Evolutionary conservation across 2,329 filamentous ascomycete genomes (phyloP), one percentile per base, ranked within the genome.

Genomic region (Thelonectria blattea): DNA sequence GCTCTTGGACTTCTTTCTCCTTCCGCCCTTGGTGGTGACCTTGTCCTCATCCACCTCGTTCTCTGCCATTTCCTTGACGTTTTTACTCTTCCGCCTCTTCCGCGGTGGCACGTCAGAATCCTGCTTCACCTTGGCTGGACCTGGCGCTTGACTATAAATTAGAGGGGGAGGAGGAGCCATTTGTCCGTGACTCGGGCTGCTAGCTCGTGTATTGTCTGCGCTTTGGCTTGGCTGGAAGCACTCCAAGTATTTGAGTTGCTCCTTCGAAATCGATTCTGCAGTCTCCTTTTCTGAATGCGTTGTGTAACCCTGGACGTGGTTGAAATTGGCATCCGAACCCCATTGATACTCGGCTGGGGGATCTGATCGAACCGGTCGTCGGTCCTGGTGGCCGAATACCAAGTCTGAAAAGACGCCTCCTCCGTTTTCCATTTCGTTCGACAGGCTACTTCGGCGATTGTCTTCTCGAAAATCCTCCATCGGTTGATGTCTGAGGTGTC

Each of bases 311-410:
- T 85, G 84, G 6, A 80, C 72, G 20, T 76, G 74, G 62, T 78
- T 81, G 71, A 92, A 92, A 58, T 80, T 85, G n/a, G 81, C 73
- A 73, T 92, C 89, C 1, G 89, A 89, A 10, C 89, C 89, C 84
- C 87, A 91, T 62, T 85, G 84, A 46, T 90, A 79, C 53, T 83
- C 80, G 68, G 80, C 61, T 58, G 74, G 72, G 54, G 71, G 75
- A 37, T 74, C 75, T 69, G 74, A 74, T 60, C 74, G 74, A 61
- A 74, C 63, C 53, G 69, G 52, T 14, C 63, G 58, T 45, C 67
- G 68, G 14, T 72, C 67, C 20, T 72, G 73, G 9, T 68, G 64
- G 11, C 74, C 76, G 62, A 76, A 79, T 61, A 79, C 75, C 78
- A 79, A 81, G 47, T 79, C 73, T 8, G 74, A 70, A 59, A 81